phyloP scores from a whole-genome alignment of 2,329 filamentous ascomycete genomes.

The Byssochlamys sp. region DNA sequence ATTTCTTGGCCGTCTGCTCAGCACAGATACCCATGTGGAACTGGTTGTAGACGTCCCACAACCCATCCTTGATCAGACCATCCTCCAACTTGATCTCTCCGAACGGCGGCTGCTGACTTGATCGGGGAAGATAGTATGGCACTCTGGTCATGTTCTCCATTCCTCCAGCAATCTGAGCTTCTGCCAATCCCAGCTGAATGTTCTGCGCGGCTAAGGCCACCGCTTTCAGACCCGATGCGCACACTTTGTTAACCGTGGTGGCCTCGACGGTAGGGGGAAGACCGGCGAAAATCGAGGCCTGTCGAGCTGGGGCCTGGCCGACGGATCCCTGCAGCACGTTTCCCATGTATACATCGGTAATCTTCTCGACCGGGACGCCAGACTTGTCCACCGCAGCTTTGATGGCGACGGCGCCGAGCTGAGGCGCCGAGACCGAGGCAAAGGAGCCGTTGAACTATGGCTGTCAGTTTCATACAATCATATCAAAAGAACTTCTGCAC shows the following conservation, averaged over 20 bases:
- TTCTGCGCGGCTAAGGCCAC: conserved; percentile 85
- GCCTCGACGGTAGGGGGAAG: conserved; percentile 74
- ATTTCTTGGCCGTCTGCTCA: conserved; percentile 85
- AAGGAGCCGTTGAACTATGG: conserved; percentile 87
- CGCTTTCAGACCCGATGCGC: conserved; percentile 87
- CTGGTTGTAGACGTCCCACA: conserved; percentile 93
- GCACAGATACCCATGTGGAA: conserved; percentile 98
- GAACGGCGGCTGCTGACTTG: conserved; percentile 73
- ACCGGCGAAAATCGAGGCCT: conserved; percentile 81
- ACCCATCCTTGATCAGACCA: conserved; percentile 82
- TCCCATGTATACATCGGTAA: conserved; percentile 94
- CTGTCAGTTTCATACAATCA: conserved; percentile 4
- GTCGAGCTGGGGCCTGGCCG: conserved; percentile 83
- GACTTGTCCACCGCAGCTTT: conserved; percentile 83
- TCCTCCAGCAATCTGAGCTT: conserved; percentile 83
- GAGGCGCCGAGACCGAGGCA: conserved; percentile 69
- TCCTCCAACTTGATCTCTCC: conserved; percentile 83
- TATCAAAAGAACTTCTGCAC: neutral
- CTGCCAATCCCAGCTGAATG: conserved; percentile 80
- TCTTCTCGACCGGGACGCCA: conserved; percentile 65
- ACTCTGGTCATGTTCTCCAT: conserved; percentile 98
- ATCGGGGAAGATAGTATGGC: conserved; percentile 77
- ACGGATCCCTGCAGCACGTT: conserved; percentile 78
- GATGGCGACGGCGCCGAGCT: conserved; percentile 82
- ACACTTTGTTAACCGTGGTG: conserved; percentile 95